Conservation (phyloP, 495 filamentous ascomycete genomes). For the Amphirosellinia nigrospora region DNA sequence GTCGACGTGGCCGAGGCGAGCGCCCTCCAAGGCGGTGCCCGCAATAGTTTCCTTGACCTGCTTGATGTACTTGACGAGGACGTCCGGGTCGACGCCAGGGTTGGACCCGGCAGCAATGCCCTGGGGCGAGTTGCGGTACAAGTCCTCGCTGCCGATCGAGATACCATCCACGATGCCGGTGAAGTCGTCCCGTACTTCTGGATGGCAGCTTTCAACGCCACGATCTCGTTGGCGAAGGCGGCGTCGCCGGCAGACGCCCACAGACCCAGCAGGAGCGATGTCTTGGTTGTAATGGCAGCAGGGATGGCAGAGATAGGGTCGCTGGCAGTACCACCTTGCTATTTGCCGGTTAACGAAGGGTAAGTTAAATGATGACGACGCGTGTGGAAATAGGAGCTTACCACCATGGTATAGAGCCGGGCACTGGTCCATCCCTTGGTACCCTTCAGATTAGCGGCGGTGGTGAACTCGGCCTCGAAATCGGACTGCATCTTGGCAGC, state of each 20-base stretch:
- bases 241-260: conserved; percentile 74
- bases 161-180: conserved; percentile 75
- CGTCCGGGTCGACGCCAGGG: conserved; percentile 61
- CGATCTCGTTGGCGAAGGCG: conserved; percentile 70
- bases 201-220: conserved; percentile 70
- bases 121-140: conserved; percentile 78
- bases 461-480: conserved; percentile 73
- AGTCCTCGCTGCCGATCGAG: conserved; percentile 87
- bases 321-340: conserved; percentile 61
- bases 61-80: conserved; percentile 69
- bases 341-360: not conserved
- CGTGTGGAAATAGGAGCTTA: too few species aligned
- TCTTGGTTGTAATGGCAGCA: conserved; percentile 76
- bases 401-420: conserved; percentile 57
- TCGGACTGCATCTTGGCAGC: conserved; percentile 66
- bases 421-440: conserved; percentile 78
- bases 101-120: conserved; percentile 49
- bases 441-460: conserved; percentile 70
- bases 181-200: conserved; percentile 66
- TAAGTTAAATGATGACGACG: too few species aligned
- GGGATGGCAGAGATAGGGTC: conserved; percentile 72
- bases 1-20: conserved; percentile 83
- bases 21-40: conserved; percentile 60
- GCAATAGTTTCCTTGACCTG: conserved; percentile 64
- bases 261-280: conserved; percentile 74